These are phyloP conservation scores for Cladophialophora exuberans DNA, from an alignment of 2,329 filamentous ascomycete genomes.

Conservation along the genomic window DNA sequence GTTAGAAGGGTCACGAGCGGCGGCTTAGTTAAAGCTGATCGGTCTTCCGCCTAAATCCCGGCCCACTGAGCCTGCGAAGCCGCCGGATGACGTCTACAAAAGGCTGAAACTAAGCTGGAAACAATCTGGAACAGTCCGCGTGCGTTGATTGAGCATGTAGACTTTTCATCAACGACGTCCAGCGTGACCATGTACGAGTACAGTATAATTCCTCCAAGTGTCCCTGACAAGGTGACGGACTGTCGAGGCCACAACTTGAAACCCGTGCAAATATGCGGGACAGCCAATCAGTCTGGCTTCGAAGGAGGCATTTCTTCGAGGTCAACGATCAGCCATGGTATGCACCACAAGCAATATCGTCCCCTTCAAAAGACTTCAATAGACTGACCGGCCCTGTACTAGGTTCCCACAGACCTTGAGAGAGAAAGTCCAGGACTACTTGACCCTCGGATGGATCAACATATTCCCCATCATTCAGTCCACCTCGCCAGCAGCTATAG, in stretches of 20 bases:
- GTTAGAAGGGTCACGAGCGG: not conserved
- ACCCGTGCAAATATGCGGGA: not conserved
- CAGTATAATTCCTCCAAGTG: not conserved
- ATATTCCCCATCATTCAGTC: conserved; percentile 61
- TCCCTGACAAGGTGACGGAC: conserved; percentile 1
- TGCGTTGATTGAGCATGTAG: too few species aligned
- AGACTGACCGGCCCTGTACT: conserved; percentile 13
- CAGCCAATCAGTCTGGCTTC: conserved; percentile 17
- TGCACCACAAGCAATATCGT: conserved; percentile 29
- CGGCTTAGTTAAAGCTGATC: conserved; percentile 8
- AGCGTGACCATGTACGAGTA: not conserved
- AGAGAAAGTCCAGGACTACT: conserved; percentile 61
- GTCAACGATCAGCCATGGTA: conserved; percentile 70
- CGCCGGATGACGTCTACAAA: conserved; percentile 2
- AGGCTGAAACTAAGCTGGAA: conserved; percentile 1
- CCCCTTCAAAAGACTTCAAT: conserved; percentile 6
- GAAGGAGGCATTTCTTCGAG: conserved; percentile 61
- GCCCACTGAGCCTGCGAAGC: not conserved
- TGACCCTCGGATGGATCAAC: conserved; percentile 66
- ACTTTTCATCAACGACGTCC: too few species aligned
- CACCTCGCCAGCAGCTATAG: conserved; percentile 62
- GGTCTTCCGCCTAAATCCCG: conserved; percentile 11
- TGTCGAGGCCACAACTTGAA: not conserved
- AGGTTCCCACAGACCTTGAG: conserved; percentile 69
- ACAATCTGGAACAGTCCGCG: too few species aligned